Evolutionary conservation across 2,329 filamentous ascomycete genomes (phyloP).

Genomic region (Basipetospora chlamydospora): DNA sequence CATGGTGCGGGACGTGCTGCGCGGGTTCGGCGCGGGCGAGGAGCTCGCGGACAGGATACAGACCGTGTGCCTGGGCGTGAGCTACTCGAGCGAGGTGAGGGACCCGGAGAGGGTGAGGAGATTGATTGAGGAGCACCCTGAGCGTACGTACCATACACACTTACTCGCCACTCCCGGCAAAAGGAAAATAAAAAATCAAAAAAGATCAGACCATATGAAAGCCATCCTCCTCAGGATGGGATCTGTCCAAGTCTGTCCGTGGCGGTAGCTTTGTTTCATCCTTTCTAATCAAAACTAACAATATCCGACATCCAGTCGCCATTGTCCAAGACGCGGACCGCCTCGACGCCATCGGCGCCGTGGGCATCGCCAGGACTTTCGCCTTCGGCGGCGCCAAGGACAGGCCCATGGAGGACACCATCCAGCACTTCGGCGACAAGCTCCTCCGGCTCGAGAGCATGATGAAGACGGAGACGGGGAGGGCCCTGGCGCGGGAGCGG

Average conservation of each 20-base stretch:
- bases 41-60: constrained; percentile 54
- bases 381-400: constrained; percentile 52
- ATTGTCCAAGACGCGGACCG: constrained; percentile 88
- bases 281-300: no score
- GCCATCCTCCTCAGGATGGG: no score
- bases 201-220: no score
- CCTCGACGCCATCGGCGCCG: constrained; percentile 77
- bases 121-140: constrained; percentile 52
- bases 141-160: constrained; percentile 20
- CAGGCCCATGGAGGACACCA: constrained; percentile 45
- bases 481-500: constrained; percentile 35
- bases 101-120: constrained; percentile 44
- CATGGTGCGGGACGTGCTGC: constrained; percentile 39
- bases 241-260: no score
- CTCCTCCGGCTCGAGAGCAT: constrained; percentile 47
- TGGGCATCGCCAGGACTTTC: constrained; percentile 60
- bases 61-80: constrained; percentile 59
- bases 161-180: no score
- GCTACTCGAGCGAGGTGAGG: constrained; percentile 59
- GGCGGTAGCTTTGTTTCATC: no score
- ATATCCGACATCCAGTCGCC: constrained; percentile 29
- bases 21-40: constrained; percentile 37
- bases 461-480: constrained; percentile 49
- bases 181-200: no score
- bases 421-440: constrained; percentile 68